A percentile compares a stretch with the other conserved stretches of the same genome.
Evolutionary conservation across 164 flowering plant genomes (phyloP).

Genomic region (Stephania japonica): DNA sequence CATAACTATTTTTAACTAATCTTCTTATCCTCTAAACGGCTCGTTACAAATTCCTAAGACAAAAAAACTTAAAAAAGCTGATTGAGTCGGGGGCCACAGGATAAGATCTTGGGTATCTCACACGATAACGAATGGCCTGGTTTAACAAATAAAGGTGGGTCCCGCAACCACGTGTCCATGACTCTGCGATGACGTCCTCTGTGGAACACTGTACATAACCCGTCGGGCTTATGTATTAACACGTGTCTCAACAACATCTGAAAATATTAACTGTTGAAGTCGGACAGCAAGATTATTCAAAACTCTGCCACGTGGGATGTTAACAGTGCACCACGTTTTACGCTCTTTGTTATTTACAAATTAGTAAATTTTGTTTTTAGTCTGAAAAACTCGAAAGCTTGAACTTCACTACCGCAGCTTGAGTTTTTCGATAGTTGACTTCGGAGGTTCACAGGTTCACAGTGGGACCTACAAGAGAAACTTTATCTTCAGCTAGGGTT

Average conservation of each 20-base stretch:
- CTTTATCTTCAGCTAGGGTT: neutral
- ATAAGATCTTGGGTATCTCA: neutral
- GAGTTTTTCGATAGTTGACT: neutral
- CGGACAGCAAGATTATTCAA: neutral
- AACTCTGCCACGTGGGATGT: neutral
- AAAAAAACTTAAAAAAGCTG: too few species aligned
- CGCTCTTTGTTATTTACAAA: neutral
- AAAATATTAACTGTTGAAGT: neutral
- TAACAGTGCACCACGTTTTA: neutral
- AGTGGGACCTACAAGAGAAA: neutral
- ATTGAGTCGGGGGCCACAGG: neutral
- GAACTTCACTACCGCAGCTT: too few species aligned
- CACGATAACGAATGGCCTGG: neutral
- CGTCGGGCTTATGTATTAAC: neutral
- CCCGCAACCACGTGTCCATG: neutral
- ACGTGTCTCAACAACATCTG: neutral
- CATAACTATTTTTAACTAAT: too few species aligned
- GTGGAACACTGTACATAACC: neutral
- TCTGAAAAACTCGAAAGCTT: neutral
- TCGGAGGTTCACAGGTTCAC: neutral
- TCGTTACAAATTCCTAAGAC: neutral
- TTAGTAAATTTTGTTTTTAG: neutral
- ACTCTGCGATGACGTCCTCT: neutral
- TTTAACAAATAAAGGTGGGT: neutral
- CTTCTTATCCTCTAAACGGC: neutral